Percentiles rank a stretch among this genome's conserved stretches.
phyloP scores from a whole-genome alignment of 306 rosid species.

The Casuarina equisetifolia region DNA sequence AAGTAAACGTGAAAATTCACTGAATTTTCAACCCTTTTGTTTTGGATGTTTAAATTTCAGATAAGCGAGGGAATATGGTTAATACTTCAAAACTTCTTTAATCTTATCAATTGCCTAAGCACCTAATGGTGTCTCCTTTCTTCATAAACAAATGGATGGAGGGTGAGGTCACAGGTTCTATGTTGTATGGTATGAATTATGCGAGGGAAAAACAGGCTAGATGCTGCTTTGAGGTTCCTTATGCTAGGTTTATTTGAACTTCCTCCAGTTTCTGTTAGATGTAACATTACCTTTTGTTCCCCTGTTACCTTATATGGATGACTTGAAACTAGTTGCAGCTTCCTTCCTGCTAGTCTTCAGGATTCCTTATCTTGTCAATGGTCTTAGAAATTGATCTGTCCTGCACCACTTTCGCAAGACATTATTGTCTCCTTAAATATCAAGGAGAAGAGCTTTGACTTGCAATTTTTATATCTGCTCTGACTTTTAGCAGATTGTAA shows the following conservation, averaged over 20 bases:
- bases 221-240: not conserved
- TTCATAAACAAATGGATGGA: not conserved
- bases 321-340: not conserved
- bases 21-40: not conserved
- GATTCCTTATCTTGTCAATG: not conserved
- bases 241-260: not conserved
- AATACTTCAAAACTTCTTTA: not conserved
- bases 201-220: not conserved
- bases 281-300: not conserved
- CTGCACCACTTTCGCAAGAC: not conserved
- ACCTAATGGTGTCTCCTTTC: not conserved
- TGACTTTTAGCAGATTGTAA: not conserved
- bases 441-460: not conserved
- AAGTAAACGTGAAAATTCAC: not conserved
- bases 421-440: not conserved
- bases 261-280: not conserved
- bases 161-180: not conserved
- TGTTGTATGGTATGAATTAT: not conserved
- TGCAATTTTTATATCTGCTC: not conserved
- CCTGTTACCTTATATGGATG: not conserved
- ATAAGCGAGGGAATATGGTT: not conserved
- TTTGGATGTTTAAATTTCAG: not conserved
- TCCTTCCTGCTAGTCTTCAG: not conserved
- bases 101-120: not conserved
- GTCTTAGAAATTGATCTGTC: not conserved